Base-by-base conservation (phyloP, 805 yeast species). In the Dipodascus geniculatus region DNA sequence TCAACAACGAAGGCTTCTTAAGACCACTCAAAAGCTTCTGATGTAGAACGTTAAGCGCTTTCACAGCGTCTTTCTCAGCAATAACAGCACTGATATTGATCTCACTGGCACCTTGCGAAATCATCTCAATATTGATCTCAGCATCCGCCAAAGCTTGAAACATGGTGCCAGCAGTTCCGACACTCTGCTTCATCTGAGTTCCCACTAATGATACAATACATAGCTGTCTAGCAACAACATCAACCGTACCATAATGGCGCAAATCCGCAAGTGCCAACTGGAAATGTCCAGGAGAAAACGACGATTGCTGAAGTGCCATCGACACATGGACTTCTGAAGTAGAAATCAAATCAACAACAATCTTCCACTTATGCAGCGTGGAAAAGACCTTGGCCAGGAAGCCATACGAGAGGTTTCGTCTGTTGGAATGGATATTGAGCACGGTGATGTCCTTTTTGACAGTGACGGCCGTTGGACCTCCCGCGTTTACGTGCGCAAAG, bases 241-340 rank as follows among this genome's bases (percentile, higher is more conserved):
- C 99, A 48, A 91, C 96, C 1, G 85, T 75, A 49, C 99, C 99
- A 71, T 86, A 81, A 60, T 77, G 78, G 54, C 82, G 78, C 61
- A 93, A 76, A 63, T 90, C 96, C 48, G 76, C 80, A 50, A 89
- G 77, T 1, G 97, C 96, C 51, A 75, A 76, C 54, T 82, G 78
- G 60, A 90, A 73, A 38, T 38, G 17, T 16, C 79, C 74, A 22
- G 82, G 83, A 55, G 83, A 90, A 42, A 81, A 78, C 11, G 58
- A 52, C 16, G 24, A 22, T n/a, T n/a, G 82, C 59, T 88, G 95
- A 59, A 93, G 74, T 2, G 99, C 99, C 98, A 93, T 91, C 17
- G 98, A 91, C 23, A 93, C 96, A 65, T 93, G 97, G 11, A 93
- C 99, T 69, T 93, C 98, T 0, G 97, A 88, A 2, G 99, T 93